A percentile compares a stretch with the other conserved stretches of the same genome.
Evolutionary conservation across 1,139 yeast species (phyloP).

Genomic region (Geotrichum europaeum): DNA sequence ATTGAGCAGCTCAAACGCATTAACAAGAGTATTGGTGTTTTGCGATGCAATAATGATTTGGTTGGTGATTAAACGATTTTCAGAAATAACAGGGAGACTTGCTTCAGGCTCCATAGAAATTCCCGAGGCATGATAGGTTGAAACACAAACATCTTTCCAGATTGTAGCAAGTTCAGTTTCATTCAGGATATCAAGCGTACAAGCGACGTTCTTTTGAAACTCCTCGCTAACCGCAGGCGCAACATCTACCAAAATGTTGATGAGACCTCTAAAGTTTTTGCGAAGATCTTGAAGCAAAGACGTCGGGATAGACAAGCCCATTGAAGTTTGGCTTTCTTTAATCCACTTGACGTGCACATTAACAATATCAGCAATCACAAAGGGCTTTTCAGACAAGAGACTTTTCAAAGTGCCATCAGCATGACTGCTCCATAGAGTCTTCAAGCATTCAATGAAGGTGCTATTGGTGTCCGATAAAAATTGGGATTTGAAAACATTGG

Average conservation of each 20-base stretch:
- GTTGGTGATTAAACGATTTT: slow-evolving; percentile 16
- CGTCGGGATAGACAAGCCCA: slow-evolving; percentile 23
- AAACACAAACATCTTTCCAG: slow-evolving; percentile 8
- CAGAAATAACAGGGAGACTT: slow-evolving; percentile 1
- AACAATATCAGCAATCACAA: slow-evolving; percentile 21
- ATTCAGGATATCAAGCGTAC: slow-evolving; percentile 4
- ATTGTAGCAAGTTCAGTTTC: slow-evolving; percentile 7
- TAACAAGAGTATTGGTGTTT: slow-evolving; percentile 18
- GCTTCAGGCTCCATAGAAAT: neutral
- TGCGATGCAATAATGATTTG: slow-evolving; percentile 25
- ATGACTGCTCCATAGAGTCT: slow-evolving; percentile 21
- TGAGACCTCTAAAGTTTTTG: slow-evolving; percentile 20
- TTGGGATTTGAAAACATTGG: slow-evolving; percentile 22
- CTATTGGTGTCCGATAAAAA: slow-evolving; percentile 23
- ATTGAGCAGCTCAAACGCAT: slow-evolving; percentile 23
- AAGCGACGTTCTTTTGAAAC: slow-evolving; percentile 7
- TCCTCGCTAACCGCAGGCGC: slow-evolving; percentile 6
- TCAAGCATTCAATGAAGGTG: slow-evolving; percentile 22
- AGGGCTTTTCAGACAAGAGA: slow-evolving; percentile 4
- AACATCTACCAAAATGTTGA: slow-evolving; percentile 19
- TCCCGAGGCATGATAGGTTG: neutral
- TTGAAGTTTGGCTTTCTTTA: slow-evolving; percentile 23
- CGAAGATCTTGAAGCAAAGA: slow-evolving; percentile 19
- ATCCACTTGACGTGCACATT: slow-evolving; percentile 26
- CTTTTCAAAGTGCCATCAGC: slow-evolving; percentile 1